These are phyloP conservation scores for Suhomyces yuchorum DNA, from an alignment of 1,139 yeast species.

Conservation along the genomic window DNA sequence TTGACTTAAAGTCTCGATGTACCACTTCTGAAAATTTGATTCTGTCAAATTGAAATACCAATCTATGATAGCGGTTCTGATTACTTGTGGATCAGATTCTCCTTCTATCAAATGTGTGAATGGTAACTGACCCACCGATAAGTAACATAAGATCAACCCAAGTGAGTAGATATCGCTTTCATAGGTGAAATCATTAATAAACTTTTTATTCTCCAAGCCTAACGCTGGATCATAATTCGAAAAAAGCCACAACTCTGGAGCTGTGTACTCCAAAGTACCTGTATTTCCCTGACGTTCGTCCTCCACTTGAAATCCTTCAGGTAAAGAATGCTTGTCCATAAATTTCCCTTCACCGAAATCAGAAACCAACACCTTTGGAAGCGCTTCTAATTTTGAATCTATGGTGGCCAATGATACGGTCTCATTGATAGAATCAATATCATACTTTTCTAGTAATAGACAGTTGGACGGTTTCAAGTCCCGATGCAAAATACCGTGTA, in stretches of 20 bases:
- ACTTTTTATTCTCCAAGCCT: slow-evolving; percentile 21
- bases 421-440: neutral
- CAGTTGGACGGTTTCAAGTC: slow-evolving; percentile 91
- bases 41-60: slow-evolving; percentile 33
- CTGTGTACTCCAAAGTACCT: slow-evolving; percentile 84
- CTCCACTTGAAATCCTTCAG: slow-evolving; percentile 7
- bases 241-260: slow-evolving; percentile 69
- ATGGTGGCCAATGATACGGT: slow-evolving; percentile 15
- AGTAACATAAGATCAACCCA: slow-evolving; percentile 76
- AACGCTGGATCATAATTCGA: slow-evolving; percentile 26
- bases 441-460: slow-evolving; percentile 50
- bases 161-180: slow-evolving; percentile 79
- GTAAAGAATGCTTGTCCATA: slow-evolving; percentile 44
- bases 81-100: slow-evolving; percentile 36
- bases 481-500: slow-evolving; percentile 75
- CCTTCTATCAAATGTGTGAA: slow-evolving; percentile 36
- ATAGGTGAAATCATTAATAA: slow-evolving; percentile 57
- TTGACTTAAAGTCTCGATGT: slow-evolving; percentile 10
- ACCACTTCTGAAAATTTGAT: slow-evolving; percentile 32
- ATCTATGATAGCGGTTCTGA: slow-evolving; percentile 28
- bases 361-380: slow-evolving; percentile 75
- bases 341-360: slow-evolving; percentile 91
- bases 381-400: slow-evolving; percentile 27
- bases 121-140: slow-evolving; percentile 73
- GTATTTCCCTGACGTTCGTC: slow-evolving; percentile 61